phyloP scores from a whole-genome alignment of 2,329 filamentous ascomycete species.

The Niveomyces coronatus region DNA sequence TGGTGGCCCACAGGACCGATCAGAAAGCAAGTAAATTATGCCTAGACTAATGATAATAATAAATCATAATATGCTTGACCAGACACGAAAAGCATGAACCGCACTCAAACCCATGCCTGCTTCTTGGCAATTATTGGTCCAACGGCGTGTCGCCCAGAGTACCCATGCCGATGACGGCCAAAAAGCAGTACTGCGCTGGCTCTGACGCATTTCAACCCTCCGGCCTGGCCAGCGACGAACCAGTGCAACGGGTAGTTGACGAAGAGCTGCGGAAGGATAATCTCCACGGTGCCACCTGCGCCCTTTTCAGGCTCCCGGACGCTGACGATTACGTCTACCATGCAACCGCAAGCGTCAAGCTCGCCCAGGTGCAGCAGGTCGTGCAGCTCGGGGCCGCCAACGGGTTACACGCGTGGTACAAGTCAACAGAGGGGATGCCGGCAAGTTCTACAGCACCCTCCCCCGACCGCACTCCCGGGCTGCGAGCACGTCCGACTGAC shows the following conservation, averaged over 20 bases:
- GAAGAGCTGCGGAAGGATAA: conserved; percentile 29
- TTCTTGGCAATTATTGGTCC: too few relatives aligned
- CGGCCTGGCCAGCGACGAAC: conserved; percentile 27
- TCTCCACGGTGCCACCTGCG: conserved; percentile 32
- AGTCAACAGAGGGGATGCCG: conserved; percentile 22
- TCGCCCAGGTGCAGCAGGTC: conserved; percentile 37
- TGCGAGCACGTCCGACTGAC: background rate
- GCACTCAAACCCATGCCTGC: too few relatives aligned
- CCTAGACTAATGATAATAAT: too few relatives aligned
- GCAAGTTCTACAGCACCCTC: too few relatives aligned
- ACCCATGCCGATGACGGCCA: conserved; percentile 21
- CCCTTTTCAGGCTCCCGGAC: conserved; percentile 33
- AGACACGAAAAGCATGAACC: too few relatives aligned
- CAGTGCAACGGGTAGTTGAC: conserved; percentile 26
- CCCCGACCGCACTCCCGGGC: background rate
- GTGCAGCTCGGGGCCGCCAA: conserved; percentile 33
- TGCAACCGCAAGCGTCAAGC: conserved; percentile 38
- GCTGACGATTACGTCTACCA: conserved; percentile 40
- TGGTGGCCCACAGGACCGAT: too few relatives aligned
- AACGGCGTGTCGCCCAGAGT: too few relatives aligned
- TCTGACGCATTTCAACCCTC: conserved; percentile 33
- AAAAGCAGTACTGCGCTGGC: conserved; percentile 32
- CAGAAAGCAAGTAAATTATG: too few relatives aligned
- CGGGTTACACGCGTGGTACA: conserved; percentile 41
- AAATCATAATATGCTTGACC: too few relatives aligned